Percentiles rank a stretch among this genome's conserved stretches.
Conservation (phyloP, 2,329 filamentous ascomycete genomes). For the Leptographium lundbergii region DNA sequence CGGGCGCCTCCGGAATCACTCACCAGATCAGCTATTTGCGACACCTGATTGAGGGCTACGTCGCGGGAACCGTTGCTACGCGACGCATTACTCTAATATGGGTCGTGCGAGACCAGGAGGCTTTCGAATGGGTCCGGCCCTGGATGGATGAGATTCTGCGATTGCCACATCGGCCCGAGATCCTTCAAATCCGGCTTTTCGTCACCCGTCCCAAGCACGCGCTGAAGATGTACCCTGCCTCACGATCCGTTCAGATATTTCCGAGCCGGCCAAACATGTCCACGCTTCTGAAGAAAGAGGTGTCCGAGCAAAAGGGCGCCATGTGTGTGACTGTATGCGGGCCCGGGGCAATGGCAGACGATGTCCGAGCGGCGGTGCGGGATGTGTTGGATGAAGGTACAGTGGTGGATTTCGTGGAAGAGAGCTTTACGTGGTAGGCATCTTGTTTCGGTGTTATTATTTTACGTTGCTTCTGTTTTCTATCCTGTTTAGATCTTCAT, state of each 20-base stretch:
- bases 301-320: slow-evolving; percentile 69
- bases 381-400: slow-evolving; percentile 45
- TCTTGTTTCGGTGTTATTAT: not conserved
- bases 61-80: slow-evolving; percentile 61
- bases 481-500: not conserved
- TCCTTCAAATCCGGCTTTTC: slow-evolving; percentile 79
- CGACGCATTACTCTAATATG: slow-evolving; percentile 76
- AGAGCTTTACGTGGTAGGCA: slow-evolving; percentile 58
- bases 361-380: slow-evolving; percentile 58
- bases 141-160: slow-evolving; percentile 67
- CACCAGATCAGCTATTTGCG: slow-evolving; percentile 84
- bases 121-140: slow-evolving; percentile 84
- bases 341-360: slow-evolving; percentile 61
- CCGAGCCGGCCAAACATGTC: slow-evolving; percentile 77
- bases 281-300: slow-evolving; percentile 69
- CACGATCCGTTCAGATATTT: slow-evolving; percentile 78
- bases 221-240: slow-evolving; percentile 50
- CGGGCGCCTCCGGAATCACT: slow-evolving; percentile 87
- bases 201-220: slow-evolving; percentile 76
- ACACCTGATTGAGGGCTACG: slow-evolving; percentile 59
- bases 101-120: slow-evolving; percentile 82
- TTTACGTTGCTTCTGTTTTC: not conserved
- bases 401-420: slow-evolving; percentile 64
- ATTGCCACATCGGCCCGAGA: slow-evolving; percentile 68
- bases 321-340: slow-evolving; percentile 80